These are phyloP conservation scores for Suillus americanus DNA, from an alignment of 768 basidiomycete species.

Conservation along the genomic window DNA sequence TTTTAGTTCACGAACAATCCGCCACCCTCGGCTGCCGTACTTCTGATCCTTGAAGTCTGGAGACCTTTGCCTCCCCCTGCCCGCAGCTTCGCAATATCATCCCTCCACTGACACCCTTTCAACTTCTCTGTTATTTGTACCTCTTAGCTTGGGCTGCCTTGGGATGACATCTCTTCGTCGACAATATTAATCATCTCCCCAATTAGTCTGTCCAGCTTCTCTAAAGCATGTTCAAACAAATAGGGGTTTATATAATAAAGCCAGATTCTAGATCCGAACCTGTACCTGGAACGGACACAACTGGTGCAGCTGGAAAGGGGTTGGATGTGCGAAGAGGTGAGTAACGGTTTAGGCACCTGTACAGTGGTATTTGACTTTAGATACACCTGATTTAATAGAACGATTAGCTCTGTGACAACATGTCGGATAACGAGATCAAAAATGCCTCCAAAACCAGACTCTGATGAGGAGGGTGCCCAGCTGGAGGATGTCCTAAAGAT, in stretches of 20 bases:
- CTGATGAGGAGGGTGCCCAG: too few relatives aligned
- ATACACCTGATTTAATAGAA: slow-evolving; percentile 38
- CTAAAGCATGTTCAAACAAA: slow-evolving; percentile 41
- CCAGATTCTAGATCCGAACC: slow-evolving; percentile 19
- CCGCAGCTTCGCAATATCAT: slow-evolving; percentile 38
- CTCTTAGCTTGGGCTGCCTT: slow-evolving; percentile 34
- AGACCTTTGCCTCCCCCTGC: neutral
- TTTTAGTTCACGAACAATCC: slow-evolving; percentile 29
- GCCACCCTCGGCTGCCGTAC: slow-evolving; percentile 16
- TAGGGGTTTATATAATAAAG: slow-evolving; percentile 42
- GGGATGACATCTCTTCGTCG: slow-evolving; percentile 40
- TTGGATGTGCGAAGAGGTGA: neutral
- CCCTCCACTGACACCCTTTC: slow-evolving; percentile 40
- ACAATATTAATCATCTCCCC: slow-evolving; percentile 43
- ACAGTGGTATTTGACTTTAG: slow-evolving; percentile 46
- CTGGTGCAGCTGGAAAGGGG: slow-evolving; percentile 20
- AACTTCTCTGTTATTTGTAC: slow-evolving; percentile 40
- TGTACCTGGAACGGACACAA: slow-evolving; percentile 20
- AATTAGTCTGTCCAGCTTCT: slow-evolving; percentile 44
- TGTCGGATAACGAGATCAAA: too few relatives aligned
- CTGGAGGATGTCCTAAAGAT: too few relatives aligned
- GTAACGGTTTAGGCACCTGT: slow-evolving; percentile 25
- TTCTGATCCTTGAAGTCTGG: neutral
- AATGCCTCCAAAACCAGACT: too few relatives aligned
- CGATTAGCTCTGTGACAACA: too few relatives aligned